phyloP scores from a whole-genome alignment of 345 rosid genomes.

The Arabidopsis suecica region DNA sequence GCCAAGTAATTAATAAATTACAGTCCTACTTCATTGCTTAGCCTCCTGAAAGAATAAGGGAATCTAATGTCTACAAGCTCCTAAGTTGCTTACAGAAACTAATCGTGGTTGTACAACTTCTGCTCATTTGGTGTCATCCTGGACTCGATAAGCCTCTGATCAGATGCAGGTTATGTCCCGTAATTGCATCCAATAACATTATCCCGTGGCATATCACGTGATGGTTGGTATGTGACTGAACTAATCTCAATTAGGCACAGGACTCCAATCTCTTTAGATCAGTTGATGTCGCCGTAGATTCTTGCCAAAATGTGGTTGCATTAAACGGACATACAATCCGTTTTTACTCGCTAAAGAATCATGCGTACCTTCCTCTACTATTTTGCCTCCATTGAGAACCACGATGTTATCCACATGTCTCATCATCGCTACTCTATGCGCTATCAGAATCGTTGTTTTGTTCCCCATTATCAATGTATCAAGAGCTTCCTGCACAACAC shows the following conservation, averaged over 20 bases:
- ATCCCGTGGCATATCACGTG: background rate
- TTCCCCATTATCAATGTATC: constrained; percentile 97
- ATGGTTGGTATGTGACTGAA: constrained; percentile 30
- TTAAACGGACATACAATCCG: constrained; percentile 91
- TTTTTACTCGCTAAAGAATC: constrained; percentile 82
- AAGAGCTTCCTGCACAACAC: constrained; percentile 98
- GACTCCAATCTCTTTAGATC: constrained; percentile 45
- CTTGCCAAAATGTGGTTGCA: constrained; percentile 98
- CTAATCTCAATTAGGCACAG: constrained; percentile 31
- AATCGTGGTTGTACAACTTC: constrained; percentile 40
- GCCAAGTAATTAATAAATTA: constrained; percentile 34
- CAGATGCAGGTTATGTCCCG: constrained; percentile 30
- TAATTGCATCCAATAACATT: constrained; percentile 12
- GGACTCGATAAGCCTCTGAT: constrained; percentile 9
- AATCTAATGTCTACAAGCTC: constrained; percentile 48
- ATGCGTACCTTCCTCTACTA: constrained; percentile 96
- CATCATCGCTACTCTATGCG: constrained; percentile 99
- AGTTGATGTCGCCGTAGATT: constrained; percentile 92
- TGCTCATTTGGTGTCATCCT: constrained; percentile 22
- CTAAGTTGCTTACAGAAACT: constrained; percentile 46
- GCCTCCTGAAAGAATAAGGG: constrained; percentile 76
- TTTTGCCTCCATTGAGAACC: constrained; percentile 95
- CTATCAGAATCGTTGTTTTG: constrained; percentile 96
- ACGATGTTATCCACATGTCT: constrained; percentile 98
- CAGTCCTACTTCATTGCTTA: constrained; percentile 44